These are phyloP conservation scores for Lactifluus piperatus DNA, from an alignment of 768 basidiomycete species.

Conservation along the genomic window DNA sequence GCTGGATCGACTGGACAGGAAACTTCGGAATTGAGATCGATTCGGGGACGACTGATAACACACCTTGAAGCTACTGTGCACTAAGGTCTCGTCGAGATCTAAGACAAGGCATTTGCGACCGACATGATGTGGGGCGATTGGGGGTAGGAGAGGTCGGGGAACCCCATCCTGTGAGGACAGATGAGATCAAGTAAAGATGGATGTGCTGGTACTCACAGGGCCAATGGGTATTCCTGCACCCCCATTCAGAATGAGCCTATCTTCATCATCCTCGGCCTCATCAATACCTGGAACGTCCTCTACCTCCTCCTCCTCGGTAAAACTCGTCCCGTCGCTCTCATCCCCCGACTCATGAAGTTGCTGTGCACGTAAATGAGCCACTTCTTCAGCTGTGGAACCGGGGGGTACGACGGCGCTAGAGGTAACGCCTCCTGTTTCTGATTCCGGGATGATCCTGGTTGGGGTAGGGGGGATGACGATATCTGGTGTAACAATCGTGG, in stretches of 20 bases:
- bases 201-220: constrained; percentile 53
- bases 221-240: constrained; percentile 94
- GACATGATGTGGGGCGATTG: constrained; percentile 65
- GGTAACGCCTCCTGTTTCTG: constrained; percentile 81
- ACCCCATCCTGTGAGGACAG: constrained; percentile 58
- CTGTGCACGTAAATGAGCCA: constrained; percentile 22
- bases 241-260: constrained; percentile 78
- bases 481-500: constrained; percentile 26
- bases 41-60: constrained; percentile 11
- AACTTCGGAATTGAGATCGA: constrained; percentile 12
- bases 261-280: constrained; percentile 82
- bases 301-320: constrained; percentile 59
- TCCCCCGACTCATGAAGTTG: constrained; percentile 35
- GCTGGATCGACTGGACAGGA: constrained; percentile 65
- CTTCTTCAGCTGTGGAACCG: constrained; percentile 56
- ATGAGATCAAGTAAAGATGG: not conserved
- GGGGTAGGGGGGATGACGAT: constrained; percentile 43
- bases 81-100: constrained; percentile 93
- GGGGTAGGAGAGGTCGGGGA: constrained; percentile 82
- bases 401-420: constrained; percentile 91
- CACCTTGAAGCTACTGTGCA: constrained; percentile 98
- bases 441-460: constrained; percentile 43
- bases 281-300: constrained; percentile 45
- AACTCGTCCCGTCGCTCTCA: constrained; percentile 55
- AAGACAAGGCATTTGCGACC: constrained; percentile 95